Evolutionary conservation across 2,329 filamentous ascomycete genomes (phyloP).

Genomic region (Cryphonectria radicalis): DNA sequence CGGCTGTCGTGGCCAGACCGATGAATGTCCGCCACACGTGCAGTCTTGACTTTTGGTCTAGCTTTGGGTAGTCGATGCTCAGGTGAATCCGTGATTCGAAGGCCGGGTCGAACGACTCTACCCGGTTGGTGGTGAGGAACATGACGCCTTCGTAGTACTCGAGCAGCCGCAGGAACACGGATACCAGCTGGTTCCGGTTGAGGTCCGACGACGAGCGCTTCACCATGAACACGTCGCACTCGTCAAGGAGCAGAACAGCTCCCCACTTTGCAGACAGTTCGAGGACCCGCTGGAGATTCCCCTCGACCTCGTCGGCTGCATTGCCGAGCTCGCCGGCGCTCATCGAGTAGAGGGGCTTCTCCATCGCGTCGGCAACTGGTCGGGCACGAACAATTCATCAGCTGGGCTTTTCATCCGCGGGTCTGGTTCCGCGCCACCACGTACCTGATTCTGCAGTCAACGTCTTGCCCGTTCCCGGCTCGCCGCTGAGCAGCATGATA

Average conservation of each 20-base stretch:
- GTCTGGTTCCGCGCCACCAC: too few relatives aligned
- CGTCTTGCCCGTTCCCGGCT: slow-evolving; percentile 39
- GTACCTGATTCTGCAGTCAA: slow-evolving; percentile 46
- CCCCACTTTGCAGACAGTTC: slow-evolving; percentile 46
- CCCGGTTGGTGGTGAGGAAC: slow-evolving; percentile 45
- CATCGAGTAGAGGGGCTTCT: slow-evolving; percentile 46
- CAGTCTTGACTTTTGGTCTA: slow-evolving; percentile 36
- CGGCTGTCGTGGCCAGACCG: slow-evolving; percentile 37
- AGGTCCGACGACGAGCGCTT: slow-evolving; percentile 40
- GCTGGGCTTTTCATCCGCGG: too few relatives aligned
- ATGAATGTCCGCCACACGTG: slow-evolving; percentile 45
- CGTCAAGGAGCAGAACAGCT: slow-evolving; percentile 49
- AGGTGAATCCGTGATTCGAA: slow-evolving; percentile 44
- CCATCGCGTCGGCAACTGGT: slow-evolving; percentile 25
- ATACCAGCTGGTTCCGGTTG: slow-evolving; percentile 45
- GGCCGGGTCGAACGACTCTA: slow-evolving; percentile 41
- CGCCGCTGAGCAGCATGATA: too few relatives aligned
- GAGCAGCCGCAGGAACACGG: slow-evolving; percentile 40
- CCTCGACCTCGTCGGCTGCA: slow-evolving; percentile 40
- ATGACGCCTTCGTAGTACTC: slow-evolving; percentile 45
- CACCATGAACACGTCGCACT: slow-evolving; percentile 49
- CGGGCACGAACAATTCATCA: too few relatives aligned
- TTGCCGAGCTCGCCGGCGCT: slow-evolving; percentile 46
- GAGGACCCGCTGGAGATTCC: slow-evolving; percentile 39
- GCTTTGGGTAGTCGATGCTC: slow-evolving; percentile 39